Base-by-base conservation (phyloP, 2,329 filamentous ascomycete species). In the Ascochyta pisi region DNA sequence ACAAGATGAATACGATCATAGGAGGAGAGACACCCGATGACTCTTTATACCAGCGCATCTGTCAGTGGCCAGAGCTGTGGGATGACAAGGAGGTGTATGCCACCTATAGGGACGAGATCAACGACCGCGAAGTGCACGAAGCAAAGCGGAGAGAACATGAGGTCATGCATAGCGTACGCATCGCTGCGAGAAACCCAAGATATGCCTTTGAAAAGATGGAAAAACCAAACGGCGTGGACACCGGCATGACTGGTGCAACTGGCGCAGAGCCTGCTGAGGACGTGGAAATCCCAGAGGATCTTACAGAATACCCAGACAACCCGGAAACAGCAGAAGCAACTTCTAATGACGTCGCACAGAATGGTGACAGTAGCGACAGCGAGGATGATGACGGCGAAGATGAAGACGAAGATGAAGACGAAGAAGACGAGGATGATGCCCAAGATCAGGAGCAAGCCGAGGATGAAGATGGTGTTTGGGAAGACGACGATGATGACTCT, bases 1-100 rank as follows among this genome's bases (percentile, higher is more conserved):
- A 88, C 44, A 97, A 96, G 77, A 87, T 96, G 68, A 73, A 75
- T 38, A 71, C 64, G 16, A 72, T 81, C 15, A 68, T 78, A 38
- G 61, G 62, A 4, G 75, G 75, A 5, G 65, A 72, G n/a, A 61
- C 61, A 29, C 71, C 70, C 19, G 67, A 75, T 26, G 54, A 73
- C 27, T 47, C 61, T 16, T 50, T 72, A 31, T 76, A 75, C 51
- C 53, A 68, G 13, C 69, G 71, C n/a, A 54, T 75, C 29, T 37
- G 67, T 16, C 41, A 61, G 1, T 75, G 73, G 73, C 73, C 73
- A 3, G 69, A 74, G 29, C 33, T 66, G 6, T 74, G 72, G 65
- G 68, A 73, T 34, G 71, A 73, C 53, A 57, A 67, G 44, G 66
- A 70, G 10, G 57, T 76, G 13, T 67, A 67, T 24, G 60, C 54